Conservation (phyloP, 805 yeast genomes). For the Cyberlindnera euphorbiiphila region DNA sequence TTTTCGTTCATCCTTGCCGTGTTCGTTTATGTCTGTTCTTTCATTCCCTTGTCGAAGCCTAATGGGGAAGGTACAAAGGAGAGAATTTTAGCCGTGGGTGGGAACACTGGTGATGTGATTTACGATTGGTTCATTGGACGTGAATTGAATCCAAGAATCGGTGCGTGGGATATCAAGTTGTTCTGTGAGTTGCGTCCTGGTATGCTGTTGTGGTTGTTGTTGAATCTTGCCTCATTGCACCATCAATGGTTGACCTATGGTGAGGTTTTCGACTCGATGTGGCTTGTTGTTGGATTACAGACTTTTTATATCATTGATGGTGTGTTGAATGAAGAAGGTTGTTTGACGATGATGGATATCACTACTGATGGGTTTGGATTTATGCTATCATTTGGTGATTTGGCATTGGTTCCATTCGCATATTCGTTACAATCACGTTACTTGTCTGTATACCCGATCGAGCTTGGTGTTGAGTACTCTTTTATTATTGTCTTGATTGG, state of each 20-base stretch:
- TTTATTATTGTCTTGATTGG: conserved; percentile 44
- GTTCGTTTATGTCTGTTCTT: conserved; percentile 66
- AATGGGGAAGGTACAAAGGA: conserved; percentile 59
- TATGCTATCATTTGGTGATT: conserved; percentile 93
- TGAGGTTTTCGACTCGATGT: conserved; percentile 62
- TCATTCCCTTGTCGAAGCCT: conserved; percentile 45
- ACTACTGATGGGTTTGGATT: conserved; percentile 97
- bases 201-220: conserved; percentile 75
- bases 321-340: conserved; percentile 85
- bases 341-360: conserved; percentile 90
- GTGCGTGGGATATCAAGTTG: conserved; percentile 80
- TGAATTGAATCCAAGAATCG: conserved; percentile 88
- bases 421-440: conserved; percentile 85
- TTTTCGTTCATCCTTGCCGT: conserved; percentile 62
- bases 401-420: conserved; percentile 88
- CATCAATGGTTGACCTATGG: conserved; percentile 67
- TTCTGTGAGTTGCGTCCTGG: conserved; percentile 97
- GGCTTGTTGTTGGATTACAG: conserved; percentile 67
- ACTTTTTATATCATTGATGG: conserved; percentile 87
- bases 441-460: conserved; percentile 58
- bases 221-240: conserved; percentile 77
- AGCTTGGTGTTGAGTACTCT: conserved; percentile 41
- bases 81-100: conserved; percentile 77
- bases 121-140: conserved; percentile 98
- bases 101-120: conserved; percentile 69